These are phyloP conservation scores for Hymenoscyphus scutula DNA, from an alignment of 2,329 filamentous ascomycete species.

Conservation along the genomic window DNA sequence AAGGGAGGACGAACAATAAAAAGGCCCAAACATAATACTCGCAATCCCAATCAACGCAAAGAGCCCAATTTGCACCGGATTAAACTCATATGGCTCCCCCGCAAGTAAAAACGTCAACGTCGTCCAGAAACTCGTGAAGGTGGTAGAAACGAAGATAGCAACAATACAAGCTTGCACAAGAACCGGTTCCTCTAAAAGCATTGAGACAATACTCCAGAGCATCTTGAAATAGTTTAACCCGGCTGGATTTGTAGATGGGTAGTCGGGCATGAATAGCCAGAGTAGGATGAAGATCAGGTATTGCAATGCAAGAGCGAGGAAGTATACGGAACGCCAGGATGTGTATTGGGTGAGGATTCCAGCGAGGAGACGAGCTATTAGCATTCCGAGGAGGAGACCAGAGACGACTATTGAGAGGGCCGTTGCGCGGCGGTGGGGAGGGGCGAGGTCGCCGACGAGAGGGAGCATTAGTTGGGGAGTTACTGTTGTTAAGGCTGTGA, in stretches of 20 bases:
- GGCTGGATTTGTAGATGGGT: slow-evolving; percentile 68
- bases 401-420: slow-evolving; percentile 73
- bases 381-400: slow-evolving; percentile 70
- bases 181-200: slow-evolving; percentile 64
- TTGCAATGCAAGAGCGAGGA: slow-evolving; percentile 71
- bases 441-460: slow-evolving; percentile 74
- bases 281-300: slow-evolving; percentile 63
- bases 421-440: slow-evolving; percentile 63
- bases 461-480: slow-evolving; percentile 80
- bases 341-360: slow-evolving; percentile 73
- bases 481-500: slow-evolving; percentile 74
- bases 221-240: slow-evolving; percentile 64
- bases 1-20: slow-evolving; percentile 52
- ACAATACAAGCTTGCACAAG: slow-evolving; percentile 69
- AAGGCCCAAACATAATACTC: slow-evolving; percentile 63
- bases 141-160: slow-evolving; percentile 58
- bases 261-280: slow-evolving; percentile 76
- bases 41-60: slow-evolving; percentile 76
- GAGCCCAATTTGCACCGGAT: slow-evolving; percentile 67
- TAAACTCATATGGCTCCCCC: slow-evolving; percentile 65
- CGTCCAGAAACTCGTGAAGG: slow-evolving; percentile 69
- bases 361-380: slow-evolving; percentile 72
- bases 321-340: slow-evolving; percentile 76
- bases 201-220: slow-evolving; percentile 60
- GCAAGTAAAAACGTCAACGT: slow-evolving; percentile 78